These are phyloP conservation scores for Tricholoma sp. DNA, from an alignment of 768 basidiomycete genomes.

Conservation along the genomic window DNA sequence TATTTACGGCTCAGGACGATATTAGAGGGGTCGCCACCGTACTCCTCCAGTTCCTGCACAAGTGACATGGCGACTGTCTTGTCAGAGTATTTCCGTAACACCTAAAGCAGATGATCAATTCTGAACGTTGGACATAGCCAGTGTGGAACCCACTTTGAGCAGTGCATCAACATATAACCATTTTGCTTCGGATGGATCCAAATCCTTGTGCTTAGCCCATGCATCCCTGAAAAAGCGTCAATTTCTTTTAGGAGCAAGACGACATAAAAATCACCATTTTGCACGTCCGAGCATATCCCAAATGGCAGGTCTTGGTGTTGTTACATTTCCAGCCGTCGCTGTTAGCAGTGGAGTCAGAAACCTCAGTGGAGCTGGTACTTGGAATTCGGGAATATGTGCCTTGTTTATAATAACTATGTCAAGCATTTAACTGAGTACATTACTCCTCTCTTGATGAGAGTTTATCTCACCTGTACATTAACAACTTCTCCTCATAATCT, in stretches of 20 bases:
- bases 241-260: not conserved
- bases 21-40: constrained; percentile 61
- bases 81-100: constrained; percentile 77
- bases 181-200: constrained; percentile 77
- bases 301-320: constrained; percentile 71
- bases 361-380: not conserved
- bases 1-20: constrained; percentile 60
- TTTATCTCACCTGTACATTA: constrained; percentile 76
- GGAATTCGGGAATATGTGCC: constrained; percentile 39
- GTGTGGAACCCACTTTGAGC: constrained; percentile 54
- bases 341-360: constrained; percentile 4
- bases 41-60: constrained; percentile 74
- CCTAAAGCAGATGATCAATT: constrained; percentile 36
- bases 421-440: not conserved
- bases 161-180: constrained; percentile 86
- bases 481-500: constrained; percentile 90
- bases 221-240: constrained; percentile 62
- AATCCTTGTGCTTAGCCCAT: constrained; percentile 89
- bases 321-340: constrained; percentile 88
- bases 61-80: constrained; percentile 73
- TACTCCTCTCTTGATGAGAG: not conserved
- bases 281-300: constrained; percentile 91
- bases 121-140: not conserved
- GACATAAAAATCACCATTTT: constrained; percentile 66
- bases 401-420: constrained; percentile 82